Evolutionary conservation across 805 yeast genomes (phyloP).

Genomic region (Metschnikowia arizonensis): DNA sequence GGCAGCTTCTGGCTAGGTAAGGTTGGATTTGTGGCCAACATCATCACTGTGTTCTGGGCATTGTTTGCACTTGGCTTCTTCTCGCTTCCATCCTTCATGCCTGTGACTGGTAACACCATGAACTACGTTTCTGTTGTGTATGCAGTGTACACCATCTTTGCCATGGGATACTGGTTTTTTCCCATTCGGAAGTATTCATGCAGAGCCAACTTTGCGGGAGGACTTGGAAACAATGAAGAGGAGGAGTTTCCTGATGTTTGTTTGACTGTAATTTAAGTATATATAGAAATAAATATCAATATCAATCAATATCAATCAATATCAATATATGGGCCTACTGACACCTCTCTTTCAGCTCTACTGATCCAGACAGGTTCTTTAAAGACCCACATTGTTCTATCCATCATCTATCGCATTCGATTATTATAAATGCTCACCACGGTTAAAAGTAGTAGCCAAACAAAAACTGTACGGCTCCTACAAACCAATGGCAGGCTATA

Average conservation of each 20-base stretch:
- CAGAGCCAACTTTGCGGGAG: constrained; percentile 41
- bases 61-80: constrained; percentile 36
- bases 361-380: constrained; percentile 50
- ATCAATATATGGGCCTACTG: constrained; percentile 41
- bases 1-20: constrained; percentile 43
- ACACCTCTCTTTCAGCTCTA: constrained; percentile 48
- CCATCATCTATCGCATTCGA: constrained; percentile 46
- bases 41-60: constrained; percentile 32
- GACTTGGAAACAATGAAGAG: constrained; percentile 36
- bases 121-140: constrained; percentile 27
- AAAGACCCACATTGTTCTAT: constrained; percentile 39
- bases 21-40: constrained; percentile 32
- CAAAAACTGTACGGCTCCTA: constrained; percentile 32
- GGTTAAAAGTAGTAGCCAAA: constrained; percentile 11
- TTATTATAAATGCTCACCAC: constrained; percentile 23
- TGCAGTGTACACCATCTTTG: constrained; percentile 30
- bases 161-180: constrained; percentile 41
- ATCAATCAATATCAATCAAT: too few relatives aligned
- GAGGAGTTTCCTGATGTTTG: constrained; percentile 44
- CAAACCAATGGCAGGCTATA: constrained; percentile 23
- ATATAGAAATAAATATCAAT: neutral
- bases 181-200: constrained; percentile 37
- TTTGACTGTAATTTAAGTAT: constrained; percentile 17
- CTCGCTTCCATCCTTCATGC: constrained; percentile 35
- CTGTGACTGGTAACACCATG: constrained; percentile 27